phyloP scores from a whole-genome alignment of 2,329 filamentous ascomycete species.

The Ophiostoma novo-ulmi region DNA sequence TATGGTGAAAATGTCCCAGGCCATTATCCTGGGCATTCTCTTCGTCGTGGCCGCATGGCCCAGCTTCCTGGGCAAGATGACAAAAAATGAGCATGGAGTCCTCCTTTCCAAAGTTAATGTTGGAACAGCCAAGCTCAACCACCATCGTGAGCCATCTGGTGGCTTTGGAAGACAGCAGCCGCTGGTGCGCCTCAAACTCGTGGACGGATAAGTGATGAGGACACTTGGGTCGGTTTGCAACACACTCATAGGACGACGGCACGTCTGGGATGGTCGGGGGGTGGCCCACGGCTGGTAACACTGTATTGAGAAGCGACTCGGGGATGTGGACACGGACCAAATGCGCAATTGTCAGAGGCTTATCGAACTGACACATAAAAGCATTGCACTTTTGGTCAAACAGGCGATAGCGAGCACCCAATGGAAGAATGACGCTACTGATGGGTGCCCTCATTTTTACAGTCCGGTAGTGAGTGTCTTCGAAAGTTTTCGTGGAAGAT shows the following conservation, averaged over 20 bases:
- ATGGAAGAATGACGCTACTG: conserved; percentile 42
- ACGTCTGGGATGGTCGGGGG: conserved; percentile 35
- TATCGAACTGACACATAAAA: conserved; percentile 37
- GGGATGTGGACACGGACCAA: conserved; percentile 36
- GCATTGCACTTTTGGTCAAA: conserved; percentile 39
- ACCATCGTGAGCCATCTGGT: conserved; percentile 44
- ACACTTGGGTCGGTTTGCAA: conserved; percentile 47
- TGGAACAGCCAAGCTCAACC: conserved; percentile 46
- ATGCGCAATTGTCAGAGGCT: conserved; percentile 41
- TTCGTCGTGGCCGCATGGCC: conserved; percentile 37
- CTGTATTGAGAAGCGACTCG: conserved; percentile 35
- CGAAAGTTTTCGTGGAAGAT: conserved; percentile 25
- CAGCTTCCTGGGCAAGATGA: conserved; percentile 51
- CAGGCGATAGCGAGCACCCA: conserved; percentile 44
- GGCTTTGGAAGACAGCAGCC: conserved; percentile 41
- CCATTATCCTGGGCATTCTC: background rate
- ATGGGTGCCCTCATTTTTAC: conserved; percentile 39
- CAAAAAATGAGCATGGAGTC: conserved; percentile 46
- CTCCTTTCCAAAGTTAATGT: conserved; percentile 57
- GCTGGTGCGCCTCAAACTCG: conserved; percentile 51
- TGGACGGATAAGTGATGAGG: conserved; percentile 44
- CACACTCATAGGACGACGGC: conserved; percentile 51
- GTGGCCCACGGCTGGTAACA: conserved; percentile 31
- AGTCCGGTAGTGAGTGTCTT: conserved; percentile 44
- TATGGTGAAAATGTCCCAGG: conserved; percentile 43